A percentile compares a stretch with the other conserved stretches of the same genome.
Conservation (phyloP, 1,139 yeast species). For the Lodderomyces theae region DNA sequence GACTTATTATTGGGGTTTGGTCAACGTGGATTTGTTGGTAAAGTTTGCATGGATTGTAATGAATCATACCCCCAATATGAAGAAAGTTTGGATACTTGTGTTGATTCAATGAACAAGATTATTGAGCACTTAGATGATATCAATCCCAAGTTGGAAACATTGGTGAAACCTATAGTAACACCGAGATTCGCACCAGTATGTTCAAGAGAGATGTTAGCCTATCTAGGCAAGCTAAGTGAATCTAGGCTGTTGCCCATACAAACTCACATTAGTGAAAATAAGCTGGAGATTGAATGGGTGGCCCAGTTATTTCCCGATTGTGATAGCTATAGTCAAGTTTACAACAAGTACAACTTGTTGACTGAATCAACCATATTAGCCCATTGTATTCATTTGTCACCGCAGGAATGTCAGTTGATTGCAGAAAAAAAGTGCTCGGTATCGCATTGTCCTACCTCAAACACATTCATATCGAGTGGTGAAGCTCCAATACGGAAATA, state of each 20-base stretch:
- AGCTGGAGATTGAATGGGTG: conserved; percentile 76
- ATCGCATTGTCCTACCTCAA: conserved; percentile 92
- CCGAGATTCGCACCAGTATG: conserved; percentile 96
- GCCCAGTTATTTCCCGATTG: conserved; percentile 67
- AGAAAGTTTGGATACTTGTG: conserved; percentile 61
- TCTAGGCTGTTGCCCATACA: conserved; percentile 64
- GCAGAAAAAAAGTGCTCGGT: conserved; percentile 61
- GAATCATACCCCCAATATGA: conserved; percentile 65
- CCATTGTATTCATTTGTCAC: conserved; percentile 77
- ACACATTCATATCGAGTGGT: conserved; percentile 86
- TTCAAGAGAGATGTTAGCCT: conserved; percentile 54
- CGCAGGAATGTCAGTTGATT: conserved; percentile 60
- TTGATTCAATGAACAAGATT: conserved; percentile 55
- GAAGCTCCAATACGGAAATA: conserved; percentile 76
- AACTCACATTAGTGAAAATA: conserved; percentile 86
- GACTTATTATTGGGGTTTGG: conserved; percentile 64
- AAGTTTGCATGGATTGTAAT: conserved; percentile 81
- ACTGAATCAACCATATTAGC: conserved; percentile 74
- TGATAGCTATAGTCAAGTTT: conserved; percentile 71
- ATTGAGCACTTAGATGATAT: conserved; percentile 51
- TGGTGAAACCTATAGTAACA: conserved; percentile 74
- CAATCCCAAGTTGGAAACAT: conserved; percentile 49
- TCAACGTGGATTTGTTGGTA: conserved; percentile 88
- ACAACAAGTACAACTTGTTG: conserved; percentile 60
- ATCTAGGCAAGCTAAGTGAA: conserved; percentile 61